Evolutionary conservation across 192 early-diverging fungal species (phyloP), one percentile per base, ranked within the genome.

Genomic region (Gamsiella multidivaricata): DNA sequence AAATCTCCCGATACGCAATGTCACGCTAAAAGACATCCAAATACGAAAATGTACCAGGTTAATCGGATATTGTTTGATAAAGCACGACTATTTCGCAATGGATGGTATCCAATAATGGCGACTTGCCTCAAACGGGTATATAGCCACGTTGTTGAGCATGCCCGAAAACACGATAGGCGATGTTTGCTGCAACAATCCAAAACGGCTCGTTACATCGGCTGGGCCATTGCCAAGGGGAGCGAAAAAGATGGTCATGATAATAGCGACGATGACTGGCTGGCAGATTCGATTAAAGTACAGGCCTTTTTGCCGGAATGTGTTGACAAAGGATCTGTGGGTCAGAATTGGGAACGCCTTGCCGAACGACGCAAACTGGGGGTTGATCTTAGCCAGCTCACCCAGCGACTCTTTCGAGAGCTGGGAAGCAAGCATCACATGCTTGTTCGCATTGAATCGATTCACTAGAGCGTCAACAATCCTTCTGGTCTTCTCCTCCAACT

Each of bases 81-180:
- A 42, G 32, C 18, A n/a, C 20, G 54, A 18, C 7, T 20, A 55
- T 34, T 11, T 17, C 7, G 32, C 33, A 32, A 55, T 34, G 9
- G 54, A 31, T 34, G n/a, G n/a, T n/a, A n/a, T n/a, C n/a, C n/a
- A n/a, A n/a, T n/a, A 18, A 18, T 12, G 20, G 3, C 33, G 15
- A 54, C 61, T 51, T 78, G 64, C 74, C 74, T 78, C 74, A 25
- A 78, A 78, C 0, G 74, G 74, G 37, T 78, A 78, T 28, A 78
- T 56, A 28, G 74, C 74, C 8, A 78, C 74, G 33, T 78, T 78
- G 61, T 78, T 78, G 8, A 78, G 49, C 74, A 78, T 78, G 12
- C 74, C 74, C 11, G 74, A 63, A 42, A 78, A 78, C 14, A 78
- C 65, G 29, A 78, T 69, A 6, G 74, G 74, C 9, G 74, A 42